Evolutionary conservation across 164 flowering plant species (phyloP).

Genomic region (Malania oleifera): DNA sequence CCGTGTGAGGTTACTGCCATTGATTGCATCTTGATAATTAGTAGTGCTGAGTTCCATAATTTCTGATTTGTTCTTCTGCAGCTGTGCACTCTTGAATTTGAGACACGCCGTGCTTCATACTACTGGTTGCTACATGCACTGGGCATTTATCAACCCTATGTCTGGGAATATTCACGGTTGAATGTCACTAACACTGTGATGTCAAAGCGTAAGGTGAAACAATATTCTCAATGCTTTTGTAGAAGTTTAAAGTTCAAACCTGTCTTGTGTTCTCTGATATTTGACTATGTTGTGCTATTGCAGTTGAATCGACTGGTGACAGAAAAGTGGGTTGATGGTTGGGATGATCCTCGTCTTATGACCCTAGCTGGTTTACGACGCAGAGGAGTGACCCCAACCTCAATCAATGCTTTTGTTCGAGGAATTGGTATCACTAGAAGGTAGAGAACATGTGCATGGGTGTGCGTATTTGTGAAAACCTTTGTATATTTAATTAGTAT

Average conservation of each 20-base stretch:
- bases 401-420: slow-evolving; percentile 85
- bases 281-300: slow-evolving; percentile 16
- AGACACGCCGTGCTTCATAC: slow-evolving; percentile 98
- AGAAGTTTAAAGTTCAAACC: not conserved
- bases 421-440: slow-evolving; percentile 98
- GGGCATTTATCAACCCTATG: slow-evolving; percentile 80
- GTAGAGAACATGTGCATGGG: slow-evolving; percentile 30
- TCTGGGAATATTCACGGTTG: slow-evolving; percentile 96
- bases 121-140: slow-evolving; percentile 87
- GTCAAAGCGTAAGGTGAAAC: slow-evolving; percentile 93
- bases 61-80: slow-evolving; percentile 25
- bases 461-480: no score
- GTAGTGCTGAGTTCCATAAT: not conserved
- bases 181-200: slow-evolving; percentile 89
- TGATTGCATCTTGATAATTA: not conserved
- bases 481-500: not conserved
- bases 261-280: not conserved
- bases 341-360: slow-evolving; percentile 99
- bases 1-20: no score
- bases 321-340: slow-evolving; percentile 91
- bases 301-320: slow-evolving; percentile 87
- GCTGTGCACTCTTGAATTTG: slow-evolving; percentile 97
- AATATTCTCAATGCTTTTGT: not conserved
- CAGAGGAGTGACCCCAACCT: slow-evolving; percentile 78
- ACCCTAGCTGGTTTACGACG: slow-evolving; percentile 93